Percentiles rank a stretch among this genome's conserved stretches.
These are phyloP conservation scores for Rhodotorula sphaerocarpa DNA, from an alignment of 768 basidiomycete species.

Conservation along the genomic window DNA sequence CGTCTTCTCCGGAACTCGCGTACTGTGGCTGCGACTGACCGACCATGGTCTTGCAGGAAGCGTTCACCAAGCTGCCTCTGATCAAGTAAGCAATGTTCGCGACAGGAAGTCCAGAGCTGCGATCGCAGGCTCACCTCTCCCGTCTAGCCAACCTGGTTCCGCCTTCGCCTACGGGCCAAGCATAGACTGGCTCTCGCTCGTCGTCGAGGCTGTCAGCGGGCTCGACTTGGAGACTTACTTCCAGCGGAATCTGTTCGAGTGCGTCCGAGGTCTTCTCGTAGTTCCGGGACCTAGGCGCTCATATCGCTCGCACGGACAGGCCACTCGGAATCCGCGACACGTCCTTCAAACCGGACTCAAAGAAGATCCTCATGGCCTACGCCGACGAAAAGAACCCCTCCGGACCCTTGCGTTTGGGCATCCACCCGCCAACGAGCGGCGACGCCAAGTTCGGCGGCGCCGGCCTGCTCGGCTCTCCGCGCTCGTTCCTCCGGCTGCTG, in stretches of 20 bases:
- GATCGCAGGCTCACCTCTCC: not conserved
- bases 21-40: fast-evolving
- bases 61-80: not conserved
- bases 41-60: not conserved
- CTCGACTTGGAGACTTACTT: constrained; percentile 40
- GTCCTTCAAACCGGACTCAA: constrained; percentile 35
- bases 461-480: constrained; percentile 38
- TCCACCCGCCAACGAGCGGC: constrained; percentile 14
- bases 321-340: constrained; percentile 40
- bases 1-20: not conserved
- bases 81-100: not conserved
- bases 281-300: not conserved
- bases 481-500: constrained; percentile 38
- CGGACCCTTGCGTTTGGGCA: constrained; percentile 12
- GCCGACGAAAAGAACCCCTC: not conserved
- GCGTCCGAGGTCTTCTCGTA: not conserved
- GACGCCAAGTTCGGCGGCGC: constrained; percentile 28
- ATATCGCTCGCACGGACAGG: not conserved
- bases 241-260: constrained; percentile 40
- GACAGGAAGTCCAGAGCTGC: not conserved
- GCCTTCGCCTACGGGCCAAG: constrained; percentile 32
- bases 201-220: constrained; percentile 39
- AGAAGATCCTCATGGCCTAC: constrained; percentile 7
- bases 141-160: not conserved
- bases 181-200: constrained; percentile 41